phyloP scores from a whole-genome alignment of 108 stramenopile species.

The Seminavis robusta region DNA sequence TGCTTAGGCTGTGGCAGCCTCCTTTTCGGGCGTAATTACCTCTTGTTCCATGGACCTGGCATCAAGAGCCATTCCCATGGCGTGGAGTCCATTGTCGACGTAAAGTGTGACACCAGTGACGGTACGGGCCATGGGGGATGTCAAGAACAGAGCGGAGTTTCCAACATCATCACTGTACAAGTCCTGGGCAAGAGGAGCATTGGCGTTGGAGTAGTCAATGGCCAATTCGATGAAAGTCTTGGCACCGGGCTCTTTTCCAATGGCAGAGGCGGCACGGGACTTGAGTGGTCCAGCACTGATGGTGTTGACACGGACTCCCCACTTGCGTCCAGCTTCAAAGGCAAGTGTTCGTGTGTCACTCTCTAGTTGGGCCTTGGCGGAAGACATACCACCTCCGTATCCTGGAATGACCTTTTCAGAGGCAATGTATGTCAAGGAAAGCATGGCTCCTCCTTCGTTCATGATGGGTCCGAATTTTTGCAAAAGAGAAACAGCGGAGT shows the following conservation, averaged over 20 bases:
- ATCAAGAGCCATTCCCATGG: constrained; percentile 93
- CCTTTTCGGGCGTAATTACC: too few species aligned
- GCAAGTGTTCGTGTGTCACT: constrained; percentile 94
- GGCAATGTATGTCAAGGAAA: constrained; percentile 98
- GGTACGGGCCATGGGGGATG: constrained; percentile 86
- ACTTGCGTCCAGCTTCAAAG: constrained; percentile 96
- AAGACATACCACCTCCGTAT: constrained; percentile 98
- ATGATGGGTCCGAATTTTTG: constrained; percentile 97
- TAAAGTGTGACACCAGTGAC: constrained; percentile 93
- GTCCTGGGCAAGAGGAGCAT: constrained; percentile 94
- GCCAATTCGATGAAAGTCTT: constrained; percentile 98
- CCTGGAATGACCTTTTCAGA: constrained; percentile 98
- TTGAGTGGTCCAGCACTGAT: constrained; percentile 98
- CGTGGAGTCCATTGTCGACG: constrained; percentile 89
- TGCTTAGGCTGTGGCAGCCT: too few species aligned
- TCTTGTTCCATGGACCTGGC: constrained; percentile 59
- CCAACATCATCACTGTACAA: constrained; percentile 98
- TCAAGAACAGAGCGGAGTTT: constrained; percentile 86
- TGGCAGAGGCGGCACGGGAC: constrained; percentile 92
- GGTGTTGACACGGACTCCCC: constrained; percentile 92
- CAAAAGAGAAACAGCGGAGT: constrained; percentile 92
- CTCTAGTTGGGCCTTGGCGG: constrained; percentile 97
- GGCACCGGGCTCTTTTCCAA: constrained; percentile 88
- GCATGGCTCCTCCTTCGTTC: constrained; percentile 87
- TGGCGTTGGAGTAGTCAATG: constrained; percentile 96